These are phyloP conservation scores for Penicillium aurantiogriseum DNA, from an alignment of 2,329 filamentous ascomycete genomes.

Conservation along the genomic window DNA sequence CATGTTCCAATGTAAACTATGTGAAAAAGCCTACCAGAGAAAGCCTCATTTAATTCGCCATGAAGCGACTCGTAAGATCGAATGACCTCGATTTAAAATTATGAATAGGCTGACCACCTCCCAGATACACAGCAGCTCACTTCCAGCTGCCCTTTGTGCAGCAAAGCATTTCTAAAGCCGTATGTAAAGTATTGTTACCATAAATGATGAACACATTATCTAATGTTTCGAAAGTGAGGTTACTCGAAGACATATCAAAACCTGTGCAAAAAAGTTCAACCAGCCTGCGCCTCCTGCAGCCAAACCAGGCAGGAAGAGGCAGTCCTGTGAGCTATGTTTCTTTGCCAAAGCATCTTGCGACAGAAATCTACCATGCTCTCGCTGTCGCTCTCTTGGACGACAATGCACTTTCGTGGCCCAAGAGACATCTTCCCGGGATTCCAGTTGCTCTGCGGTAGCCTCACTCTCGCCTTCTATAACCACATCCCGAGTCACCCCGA, in stretches of 20 bases:
- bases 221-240: slow-evolving; percentile 24
- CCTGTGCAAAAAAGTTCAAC: slow-evolving; percentile 31
- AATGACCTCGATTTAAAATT: not conserved
- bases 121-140: slow-evolving; percentile 25
- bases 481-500: not conserved
- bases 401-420: slow-evolving; percentile 21
- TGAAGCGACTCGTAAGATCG: slow-evolving; percentile 28
- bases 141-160: slow-evolving; percentile 31
- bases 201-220: not conserved
- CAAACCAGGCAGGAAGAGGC: slow-evolving; percentile 31
- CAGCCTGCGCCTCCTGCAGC: slow-evolving; percentile 27
- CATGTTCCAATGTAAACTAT: slow-evolving; percentile 31
- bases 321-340: slow-evolving; percentile 32
- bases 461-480: slow-evolving; percentile 8
- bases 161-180: slow-evolving; percentile 31
- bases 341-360: slow-evolving; percentile 29
- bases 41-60: slow-evolving; percentile 32
- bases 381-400: slow-evolving; percentile 22
- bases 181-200: slow-evolving; percentile 1
- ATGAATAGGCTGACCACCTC: slow-evolving; percentile 8
- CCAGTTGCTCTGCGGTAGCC: not conserved
- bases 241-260: slow-evolving; percentile 30
- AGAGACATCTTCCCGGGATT: not conserved
- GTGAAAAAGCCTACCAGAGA: slow-evolving; percentile 31
- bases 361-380: slow-evolving; percentile 24